A percentile compares a stretch with the other conserved stretches of the same genome.
These are phyloP conservation scores for Amanita brunnescens DNA, from an alignment of 768 basidiomycete species.

Conservation along the genomic window DNA sequence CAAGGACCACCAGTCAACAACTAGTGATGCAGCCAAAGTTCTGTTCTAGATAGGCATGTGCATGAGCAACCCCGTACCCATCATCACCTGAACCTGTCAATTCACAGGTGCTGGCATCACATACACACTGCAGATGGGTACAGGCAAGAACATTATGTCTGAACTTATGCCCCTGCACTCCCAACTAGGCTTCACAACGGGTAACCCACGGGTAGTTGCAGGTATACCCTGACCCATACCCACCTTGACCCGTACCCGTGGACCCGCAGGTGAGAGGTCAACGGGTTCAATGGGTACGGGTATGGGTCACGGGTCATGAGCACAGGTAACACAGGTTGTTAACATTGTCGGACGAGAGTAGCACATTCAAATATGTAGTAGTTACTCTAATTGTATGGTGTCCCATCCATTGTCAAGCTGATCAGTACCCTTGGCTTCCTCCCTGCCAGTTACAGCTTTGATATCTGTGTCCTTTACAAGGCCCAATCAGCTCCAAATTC, in stretches of 20 bases:
- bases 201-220: constrained; percentile 7
- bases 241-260: constrained; percentile 1
- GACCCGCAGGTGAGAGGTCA: not conserved
- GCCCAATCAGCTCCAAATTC: constrained; percentile 15
- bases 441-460: constrained; percentile 9
- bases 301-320: constrained; percentile 1
- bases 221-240: constrained; percentile 8
- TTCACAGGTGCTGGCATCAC: too few species aligned
- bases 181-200: constrained; percentile 6
- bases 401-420: constrained; percentile 10
- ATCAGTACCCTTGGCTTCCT: constrained; percentile 9
- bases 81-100: too few species aligned
- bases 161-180: too few species aligned
- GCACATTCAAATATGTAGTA: not conserved
- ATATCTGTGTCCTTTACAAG: constrained; percentile 16
- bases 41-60: too few species aligned
- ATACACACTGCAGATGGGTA: too few species aligned
- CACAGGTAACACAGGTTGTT: not conserved
- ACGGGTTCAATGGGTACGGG: not conserved
- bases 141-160: too few species aligned
- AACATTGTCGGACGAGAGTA: too few species aligned
- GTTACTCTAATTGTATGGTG: not conserved
- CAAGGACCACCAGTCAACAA: too few species aligned
- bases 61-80: too few species aligned
- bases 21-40: too few species aligned